Percentiles rank a stretch among this genome's conserved stretches.
phyloP scores from a whole-genome alignment of 257 asterid species.

The Solanum peruvianum region DNA sequence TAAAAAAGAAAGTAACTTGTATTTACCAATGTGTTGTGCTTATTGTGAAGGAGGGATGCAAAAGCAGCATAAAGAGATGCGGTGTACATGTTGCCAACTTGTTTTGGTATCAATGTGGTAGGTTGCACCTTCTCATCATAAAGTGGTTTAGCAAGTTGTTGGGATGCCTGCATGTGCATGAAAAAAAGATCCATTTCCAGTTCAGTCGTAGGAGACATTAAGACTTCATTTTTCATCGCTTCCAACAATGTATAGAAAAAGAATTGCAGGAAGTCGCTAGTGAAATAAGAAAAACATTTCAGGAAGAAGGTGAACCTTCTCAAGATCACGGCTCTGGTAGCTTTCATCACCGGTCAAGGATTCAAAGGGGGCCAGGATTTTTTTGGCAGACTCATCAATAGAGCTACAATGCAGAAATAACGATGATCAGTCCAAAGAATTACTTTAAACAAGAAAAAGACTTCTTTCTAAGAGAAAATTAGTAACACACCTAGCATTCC shows the following conservation, averaged over 20 bases:
- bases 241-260: neutral
- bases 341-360: constrained; percentile 67
- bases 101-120: constrained; percentile 80
- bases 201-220: neutral
- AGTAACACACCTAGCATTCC: constrained; percentile 53
- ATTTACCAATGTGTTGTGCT: constrained; percentile 61
- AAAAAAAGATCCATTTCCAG: neutral
- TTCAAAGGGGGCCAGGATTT: constrained; percentile 58
- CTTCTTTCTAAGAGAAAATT: neutral
- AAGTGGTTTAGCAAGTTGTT: constrained; percentile 77
- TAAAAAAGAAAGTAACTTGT: neutral
- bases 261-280: neutral
- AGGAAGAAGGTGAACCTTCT: constrained; percentile 46
- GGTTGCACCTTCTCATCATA: constrained; percentile 86
- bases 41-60: constrained; percentile 83
- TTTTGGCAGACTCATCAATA: constrained; percentile 69
- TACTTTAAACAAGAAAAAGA: neutral
- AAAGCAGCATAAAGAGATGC: constrained; percentile 97
- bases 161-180: constrained; percentile 56
- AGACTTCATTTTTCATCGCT: neutral
- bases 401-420: constrained; percentile 37
- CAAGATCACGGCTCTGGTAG: constrained; percentile 95
- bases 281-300: neutral
- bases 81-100: constrained; percentile 98
- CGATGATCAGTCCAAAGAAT: neutral